Evolutionary conservation across 225 moss, liverwort and hornwort species (phyloP), one percentile per base, ranked within the genome.

Genomic region (Lunularia cruciata): DNA sequence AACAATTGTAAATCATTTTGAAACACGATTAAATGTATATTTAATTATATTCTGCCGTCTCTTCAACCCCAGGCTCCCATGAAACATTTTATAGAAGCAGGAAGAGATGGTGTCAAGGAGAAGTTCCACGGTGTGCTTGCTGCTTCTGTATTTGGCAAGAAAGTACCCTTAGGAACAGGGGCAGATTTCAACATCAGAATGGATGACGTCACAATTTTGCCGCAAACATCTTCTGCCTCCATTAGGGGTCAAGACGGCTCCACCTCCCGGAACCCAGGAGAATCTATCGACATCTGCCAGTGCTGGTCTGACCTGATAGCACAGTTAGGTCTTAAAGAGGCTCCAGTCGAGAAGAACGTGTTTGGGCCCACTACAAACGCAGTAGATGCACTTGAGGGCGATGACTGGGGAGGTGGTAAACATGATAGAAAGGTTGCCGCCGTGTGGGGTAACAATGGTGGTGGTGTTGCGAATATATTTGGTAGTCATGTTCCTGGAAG

Each of bases 21-120:
- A n/a, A n/a, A n/a, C n/a, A n/a, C n/a, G n/a, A n/a, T n/a, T n/a
- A n/a, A n/a, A n/a, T n/a, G n/a, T n/a, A n/a, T n/a, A n/a, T n/a
- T n/a, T n/a, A n/a, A n/a, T n/a, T n/a, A n/a, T n/a, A n/a, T n/a
- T n/a, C n/a, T n/a, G n/a, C n/a, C n/a, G n/a, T n/a, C n/a, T n/a
- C n/a, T n/a, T n/a, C n/a, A n/a, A n/a, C 4, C 65, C 6, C 49
- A 96, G 95, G 88, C 90, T 70, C 96, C 96, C 36, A 86, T 90
- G 46, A 87, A 89, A 72, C 90, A 85, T 42, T 84, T 98, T 53
- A 68, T 90, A 70, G 86, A 88, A 70, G 96, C 90, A 52, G 92
- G 87, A 30, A 83, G 74, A 63, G 89, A 85, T 63, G 96, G 92
- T 36, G 81, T 81, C 5, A 73, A 42, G 22, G 92, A 92, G 71